These are phyloP conservation scores for Monosporozyma servazzii DNA, from an alignment of 805 yeast species.

Conservation along the genomic window DNA sequence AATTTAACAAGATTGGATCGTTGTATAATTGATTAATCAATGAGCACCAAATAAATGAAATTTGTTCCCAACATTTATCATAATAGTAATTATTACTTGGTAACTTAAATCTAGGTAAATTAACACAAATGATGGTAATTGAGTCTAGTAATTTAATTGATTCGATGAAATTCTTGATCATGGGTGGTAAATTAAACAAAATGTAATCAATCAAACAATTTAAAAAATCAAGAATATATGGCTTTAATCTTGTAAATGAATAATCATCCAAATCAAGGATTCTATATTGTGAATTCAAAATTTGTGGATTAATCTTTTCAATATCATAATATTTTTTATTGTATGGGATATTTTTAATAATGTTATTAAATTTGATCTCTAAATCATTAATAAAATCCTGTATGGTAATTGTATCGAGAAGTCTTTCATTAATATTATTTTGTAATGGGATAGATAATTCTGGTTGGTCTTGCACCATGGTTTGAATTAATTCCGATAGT, in stretches of 20 bases:
- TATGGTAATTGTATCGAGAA: neutral
- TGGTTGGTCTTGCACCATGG: slow-evolving; percentile 15
- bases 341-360: slow-evolving; percentile 24
- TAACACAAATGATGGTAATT: slow-evolving; percentile 23
- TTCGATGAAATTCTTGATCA: slow-evolving; percentile 19
- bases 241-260: slow-evolving; percentile 29
- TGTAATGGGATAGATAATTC: slow-evolving; percentile 13
- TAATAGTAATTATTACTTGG: slow-evolving; percentile 30
- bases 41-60: slow-evolving; percentile 27
- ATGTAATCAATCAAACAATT: slow-evolving; percentile 29
- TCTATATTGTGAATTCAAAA: neutral
- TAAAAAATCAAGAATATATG: slow-evolving; percentile 25
- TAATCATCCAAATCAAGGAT: slow-evolving; percentile 24
- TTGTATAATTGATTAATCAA: slow-evolving; percentile 22
- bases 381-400: slow-evolving; percentile 18
- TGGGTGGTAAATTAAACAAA: slow-evolving; percentile 27
- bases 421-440: neutral
- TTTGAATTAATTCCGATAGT: slow-evolving; percentile 16
- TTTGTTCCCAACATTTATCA: slow-evolving; percentile 29
- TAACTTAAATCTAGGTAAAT: slow-evolving; percentile 26
- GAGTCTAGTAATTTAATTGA: slow-evolving; percentile 23
- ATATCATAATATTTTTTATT: slow-evolving; percentile 13
- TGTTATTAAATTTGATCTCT: slow-evolving; percentile 16
- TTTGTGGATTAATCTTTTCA: neutral
- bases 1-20: slow-evolving; percentile 11